A percentile compares a stretch with the other conserved stretches of the same genome.
These are phyloP conservation scores for Paramecium octaurelia DNA, from an alignment of 73 alveolate species.

Conservation along the genomic window DNA sequence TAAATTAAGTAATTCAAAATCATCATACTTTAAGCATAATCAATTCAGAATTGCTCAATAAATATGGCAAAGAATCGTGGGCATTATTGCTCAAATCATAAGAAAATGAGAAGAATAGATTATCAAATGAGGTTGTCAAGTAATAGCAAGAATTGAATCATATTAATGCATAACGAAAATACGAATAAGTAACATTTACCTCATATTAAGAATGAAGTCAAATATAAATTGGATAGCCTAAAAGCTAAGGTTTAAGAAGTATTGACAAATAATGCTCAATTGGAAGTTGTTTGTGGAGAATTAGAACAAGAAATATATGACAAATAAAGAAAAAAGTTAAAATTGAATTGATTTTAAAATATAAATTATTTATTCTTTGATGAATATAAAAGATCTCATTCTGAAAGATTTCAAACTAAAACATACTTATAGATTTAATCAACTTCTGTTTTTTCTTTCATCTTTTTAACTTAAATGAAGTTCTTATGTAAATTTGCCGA, in stretches of 20 bases:
- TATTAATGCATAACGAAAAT: constrained; percentile 29
- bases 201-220: constrained; percentile 9
- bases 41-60: neutral
- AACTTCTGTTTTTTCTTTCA: no score
- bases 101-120: constrained; percentile 23
- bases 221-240: neutral
- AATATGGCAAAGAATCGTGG: constrained; percentile 50
- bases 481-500: no score
- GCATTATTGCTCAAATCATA: neutral
- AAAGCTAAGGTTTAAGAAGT: constrained; percentile 11
- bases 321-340: neutral
- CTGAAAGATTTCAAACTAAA: neutral
- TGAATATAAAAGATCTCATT: neutral
- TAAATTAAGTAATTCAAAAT: neutral
- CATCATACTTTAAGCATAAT: neutral
- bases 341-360: neutral
- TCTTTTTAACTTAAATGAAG: no score
- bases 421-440: neutral
- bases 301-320: constrained; percentile 9
- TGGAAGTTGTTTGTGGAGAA: neutral
- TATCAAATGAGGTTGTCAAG: neutral
- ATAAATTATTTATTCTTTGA: neutral
- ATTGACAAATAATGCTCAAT: neutral
- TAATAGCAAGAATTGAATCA: neutral
- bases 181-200: neutral